Evolutionary conservation across 1,284 basidiomycete species (phyloP).

Genomic region (Takashimella tepidaria): DNA sequence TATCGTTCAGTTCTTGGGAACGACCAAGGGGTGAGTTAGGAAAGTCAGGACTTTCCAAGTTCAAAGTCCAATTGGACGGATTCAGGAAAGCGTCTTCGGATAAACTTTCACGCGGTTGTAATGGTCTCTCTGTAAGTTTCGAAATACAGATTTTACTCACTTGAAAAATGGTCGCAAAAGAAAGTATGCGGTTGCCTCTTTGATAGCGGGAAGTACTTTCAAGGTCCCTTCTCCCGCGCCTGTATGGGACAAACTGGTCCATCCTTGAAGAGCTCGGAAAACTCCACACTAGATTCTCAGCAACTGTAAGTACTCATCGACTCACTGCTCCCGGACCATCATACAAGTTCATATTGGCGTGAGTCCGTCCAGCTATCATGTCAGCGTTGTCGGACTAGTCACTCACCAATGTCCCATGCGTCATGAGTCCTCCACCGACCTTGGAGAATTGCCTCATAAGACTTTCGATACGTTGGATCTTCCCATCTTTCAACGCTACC

Average conservation of each 20-base stretch:
- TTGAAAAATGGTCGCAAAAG: conserved; percentile 72
- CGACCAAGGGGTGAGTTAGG: conserved; percentile 60
- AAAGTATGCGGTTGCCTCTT: conserved; percentile 68
- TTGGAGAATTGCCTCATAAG: conserved; percentile 56
- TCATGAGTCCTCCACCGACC: conserved; percentile 56
- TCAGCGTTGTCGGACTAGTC: background rate
- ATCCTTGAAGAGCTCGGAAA: conserved; percentile 69
- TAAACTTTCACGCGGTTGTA: conserved; percentile 13
- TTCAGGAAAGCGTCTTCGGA: conserved; percentile 47
- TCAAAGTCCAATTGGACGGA: conserved; percentile 60
- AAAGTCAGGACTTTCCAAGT: conserved; percentile 58
- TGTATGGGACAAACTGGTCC: conserved; percentile 59
- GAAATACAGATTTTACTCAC: conserved; percentile 30
- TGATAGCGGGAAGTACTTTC: conserved; percentile 67
- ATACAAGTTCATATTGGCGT: conserved; percentile 42
- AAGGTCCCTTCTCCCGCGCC: conserved; percentile 68
- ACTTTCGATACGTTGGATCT: conserved; percentile 58
- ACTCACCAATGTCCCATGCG: conserved; percentile 36
- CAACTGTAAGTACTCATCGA: conserved; percentile 5
- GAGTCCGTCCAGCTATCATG: conserved; percentile 10
- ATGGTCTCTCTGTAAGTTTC: background rate
- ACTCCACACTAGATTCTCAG: conserved; percentile 62
- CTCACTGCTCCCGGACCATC: conserved; percentile 37
- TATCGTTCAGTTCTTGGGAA: conserved; percentile 59
- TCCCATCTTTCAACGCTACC: conserved; percentile 75